phyloP scores from a whole-genome alignment of 2,329 filamentous ascomycete species.

The Aspergillus tubingensis region DNA sequence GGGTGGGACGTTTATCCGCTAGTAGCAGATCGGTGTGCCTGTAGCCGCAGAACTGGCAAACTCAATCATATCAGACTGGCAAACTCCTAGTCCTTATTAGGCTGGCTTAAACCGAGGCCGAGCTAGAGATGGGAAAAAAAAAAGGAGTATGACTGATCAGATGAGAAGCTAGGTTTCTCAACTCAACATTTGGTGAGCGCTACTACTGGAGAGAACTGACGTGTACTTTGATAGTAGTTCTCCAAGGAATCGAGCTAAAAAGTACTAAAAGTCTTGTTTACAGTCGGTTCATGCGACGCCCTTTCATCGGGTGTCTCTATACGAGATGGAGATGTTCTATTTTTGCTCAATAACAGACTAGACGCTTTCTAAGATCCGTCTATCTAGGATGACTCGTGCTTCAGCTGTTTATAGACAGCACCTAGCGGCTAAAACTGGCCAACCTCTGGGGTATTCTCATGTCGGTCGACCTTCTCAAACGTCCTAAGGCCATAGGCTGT shows the following conservation, averaged over 20 bases:
- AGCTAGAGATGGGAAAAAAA: neutral
- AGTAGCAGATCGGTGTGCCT: slow-evolving; percentile 2
- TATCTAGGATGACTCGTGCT: slow-evolving; percentile 3
- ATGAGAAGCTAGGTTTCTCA: neutral
- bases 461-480: slow-evolving; percentile 6
- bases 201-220: neutral
- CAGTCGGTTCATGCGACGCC: neutral
- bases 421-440: neutral
- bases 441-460: slow-evolving; percentile 6
- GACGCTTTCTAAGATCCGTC: neutral
- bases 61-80: slow-evolving; percentile 5
- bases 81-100: neutral
- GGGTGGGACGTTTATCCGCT: slow-evolving; percentile 1
- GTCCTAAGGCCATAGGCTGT: slow-evolving; percentile 10
- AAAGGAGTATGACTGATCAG: neutral
- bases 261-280: slow-evolving; percentile 1
- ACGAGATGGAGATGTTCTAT: slow-evolving; percentile 1
- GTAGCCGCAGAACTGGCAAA: slow-evolving; percentile 1
- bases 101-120: neutral
- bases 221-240: neutral
- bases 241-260: neutral
- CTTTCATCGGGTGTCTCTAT: neutral
- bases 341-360: neutral
- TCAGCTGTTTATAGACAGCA: slow-evolving; percentile 8
- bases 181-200: neutral